These are phyloP conservation scores for Trichoderma semiorbis DNA, from an alignment of 2,329 filamentous ascomycete genomes.

Conservation along the genomic window DNA sequence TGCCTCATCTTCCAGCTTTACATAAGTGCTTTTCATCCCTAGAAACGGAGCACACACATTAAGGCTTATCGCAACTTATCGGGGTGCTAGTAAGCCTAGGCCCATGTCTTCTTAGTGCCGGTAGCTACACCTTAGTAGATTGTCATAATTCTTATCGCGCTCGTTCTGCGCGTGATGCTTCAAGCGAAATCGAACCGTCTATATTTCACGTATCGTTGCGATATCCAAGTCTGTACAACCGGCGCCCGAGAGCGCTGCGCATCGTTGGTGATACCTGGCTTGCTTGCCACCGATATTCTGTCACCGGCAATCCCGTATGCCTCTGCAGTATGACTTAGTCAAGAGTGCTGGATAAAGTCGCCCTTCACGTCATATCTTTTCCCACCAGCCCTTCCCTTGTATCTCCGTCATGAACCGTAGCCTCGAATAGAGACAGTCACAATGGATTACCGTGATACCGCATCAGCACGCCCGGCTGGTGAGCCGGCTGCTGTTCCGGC, in stretches of 20 bases:
- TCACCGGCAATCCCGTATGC: neutral
- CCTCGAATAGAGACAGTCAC: neutral
- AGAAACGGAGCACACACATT: no score
- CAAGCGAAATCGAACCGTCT: neutral
- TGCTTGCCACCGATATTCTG: neutral
- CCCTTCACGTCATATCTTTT: neutral
- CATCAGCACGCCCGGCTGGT: constrained; percentile 23
- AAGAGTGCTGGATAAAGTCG: neutral
- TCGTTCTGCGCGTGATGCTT: neutral
- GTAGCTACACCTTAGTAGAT: neutral
- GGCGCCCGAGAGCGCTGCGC: neutral
- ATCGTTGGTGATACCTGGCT: neutral
- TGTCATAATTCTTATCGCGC: constrained; percentile 1
- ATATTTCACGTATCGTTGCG: neutral
- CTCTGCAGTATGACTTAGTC: neutral
- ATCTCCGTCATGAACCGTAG: constrained; percentile 13
- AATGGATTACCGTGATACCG: constrained; percentile 28
- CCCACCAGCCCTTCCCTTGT: neutral
- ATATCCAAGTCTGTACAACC: neutral
- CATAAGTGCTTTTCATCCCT: neutral
- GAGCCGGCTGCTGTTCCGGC: constrained; percentile 24
- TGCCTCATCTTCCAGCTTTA: neutral
- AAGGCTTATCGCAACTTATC: neutral
- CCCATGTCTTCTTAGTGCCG: neutral
- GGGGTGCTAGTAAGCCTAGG: neutral